Evolutionary conservation across 2,329 filamentous ascomycete species (phyloP), one percentile per base, ranked within the genome.

Genomic region (Calonectria pseudoreteaudii): DNA sequence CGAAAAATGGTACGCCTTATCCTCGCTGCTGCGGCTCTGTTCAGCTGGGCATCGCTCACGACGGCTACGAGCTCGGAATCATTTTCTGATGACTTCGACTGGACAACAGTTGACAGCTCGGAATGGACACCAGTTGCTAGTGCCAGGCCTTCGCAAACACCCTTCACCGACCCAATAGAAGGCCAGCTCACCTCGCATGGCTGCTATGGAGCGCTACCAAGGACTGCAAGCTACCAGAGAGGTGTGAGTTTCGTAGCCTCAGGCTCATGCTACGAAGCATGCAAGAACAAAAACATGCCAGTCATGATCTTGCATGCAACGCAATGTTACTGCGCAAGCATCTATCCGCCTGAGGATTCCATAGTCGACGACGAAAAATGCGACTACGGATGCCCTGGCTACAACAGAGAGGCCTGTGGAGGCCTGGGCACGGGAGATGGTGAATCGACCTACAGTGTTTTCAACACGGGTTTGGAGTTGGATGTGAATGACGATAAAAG

Each of bases 61-160:
- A 10, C 36, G 0, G 66, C 66, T n/a, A 1, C 20, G 1, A 23
- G 18, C 16, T 44, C 41, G 18, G 18, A 9, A 20, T n/a, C 41
- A 44, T 44, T 18, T 5, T 8, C 41, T 44, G 44, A 47, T 11
- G n/a, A 44, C 18, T 30, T 3, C 0, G 18, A n/a, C 2, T n/a
- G 41, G 41, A 44, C 18, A 20, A n/a, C 41, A 7, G 18, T 44
- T 31, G 30, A 31, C 30, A 4, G 30, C 30, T 31, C 30, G 13
- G 13, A 38, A 16, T 38, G 11, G 16, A 41, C 38, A 41, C 8
- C 16, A 8, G 47, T 30, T 20, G 30, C n/a, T n/a, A n/a, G 18
- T 4, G 3, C 4, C 14, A 9, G 18, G 0, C 13, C 31, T 5
- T 0, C 13, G 91, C 83, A 90, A 90, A 0, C 3, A 0, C 76